Base-by-base conservation (phyloP, 1,284 basidiomycete genomes). In the Tilletia setariae region DNA sequence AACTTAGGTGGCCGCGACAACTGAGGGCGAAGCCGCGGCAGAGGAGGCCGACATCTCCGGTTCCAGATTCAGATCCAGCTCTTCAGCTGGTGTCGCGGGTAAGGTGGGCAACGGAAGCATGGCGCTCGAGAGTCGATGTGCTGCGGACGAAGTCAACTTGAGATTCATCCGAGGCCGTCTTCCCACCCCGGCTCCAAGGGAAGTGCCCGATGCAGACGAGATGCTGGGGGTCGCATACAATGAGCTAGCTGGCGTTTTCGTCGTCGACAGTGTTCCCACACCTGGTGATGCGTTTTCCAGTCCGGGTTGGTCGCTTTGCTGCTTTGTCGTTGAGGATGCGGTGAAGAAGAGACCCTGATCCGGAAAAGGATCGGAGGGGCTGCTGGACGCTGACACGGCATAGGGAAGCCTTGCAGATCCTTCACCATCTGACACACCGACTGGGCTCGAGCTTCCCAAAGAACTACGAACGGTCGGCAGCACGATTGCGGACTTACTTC, bases 101-200 rank as follows among this genome's bases (percentile, higher is more conserved):
- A 61, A 61, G 13, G 56, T 61, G 13, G 56, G 56, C 28, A 61
- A 30, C 28, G 56, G 32, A 19, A 19, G 30, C 28, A 61, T 35
- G 16, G 16, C 28, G 32, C 16, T 35, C 56, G 56, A 32, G 9
- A 32, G 9, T 30, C 56, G 56, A 61, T 61, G 56, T 40, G 35
- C 35, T 40, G 35, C 35, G 21, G 51, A 53, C 4, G 51, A 53
- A 8, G 23, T 13, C 51, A 53, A 25, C 21, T 28, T 53, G 23
- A 53, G 7, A 23, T 53, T 53, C n/a, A 53, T 53, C 23, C 51
- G 51, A 53, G 51, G 51, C 51, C 51, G 51, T 53, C 51, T 21
- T 49, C 19, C 16, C 7, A 49, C 46, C 4, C 19, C 16, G 46
- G 46, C 46, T 40, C 35, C 35, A 11, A 11, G 35, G 11, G 35